Evolutionary conservation across 2,329 filamentous ascomycete genomes (phyloP), one percentile per base, ranked within the genome.

Genomic region (Fusarium subtropicale): DNA sequence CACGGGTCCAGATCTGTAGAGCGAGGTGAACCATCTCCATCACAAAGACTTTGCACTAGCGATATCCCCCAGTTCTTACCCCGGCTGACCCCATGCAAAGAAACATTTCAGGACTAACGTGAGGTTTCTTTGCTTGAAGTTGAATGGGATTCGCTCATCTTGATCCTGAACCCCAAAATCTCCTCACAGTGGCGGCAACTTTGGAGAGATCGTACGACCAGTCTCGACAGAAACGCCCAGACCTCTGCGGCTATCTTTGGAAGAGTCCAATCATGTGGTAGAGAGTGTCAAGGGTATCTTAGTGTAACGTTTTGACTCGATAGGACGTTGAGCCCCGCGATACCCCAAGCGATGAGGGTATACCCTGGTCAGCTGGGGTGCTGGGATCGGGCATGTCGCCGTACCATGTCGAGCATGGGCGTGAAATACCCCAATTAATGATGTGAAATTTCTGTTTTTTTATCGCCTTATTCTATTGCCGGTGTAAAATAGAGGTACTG

Each of bases 131-230:
- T 50, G 16, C 42, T 42, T 54, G 24, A 18, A 46, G 24, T 46
- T 15, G 34, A 20, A 22, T 12, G 18, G 18, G 18, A 20, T 28
- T 9, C 9, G 13, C 6, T 16, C 9, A 26, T 18, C 3, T 31
- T 15, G 3, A 38, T 15, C 3, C 22, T 15, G 3, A 38, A 45
- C 26, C 36, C 59, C 18, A 56, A 44, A n/a, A 26, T 30, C 42
- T 55, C 48, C 41, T 60, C 36, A 31, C 38, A 50, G 45, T 59
- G 51, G 52, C 48, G 60, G 51, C 15, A 47, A 28, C 41, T 46
- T 61, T 64, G 61, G 52, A 15, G 60, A 58, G 33, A 59, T 64
- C 61, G 52, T 64, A 64, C 61, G 61, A 64, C 44, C 26, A 12
- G 9, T 50, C 18, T 39, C 31, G 34, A 51, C 24, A 38, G 18